Evolutionary conservation across 345 rosid genomes (phyloP), one percentile per base, ranked within the genome.

Genomic region (Eucalyptus marginata): DNA sequence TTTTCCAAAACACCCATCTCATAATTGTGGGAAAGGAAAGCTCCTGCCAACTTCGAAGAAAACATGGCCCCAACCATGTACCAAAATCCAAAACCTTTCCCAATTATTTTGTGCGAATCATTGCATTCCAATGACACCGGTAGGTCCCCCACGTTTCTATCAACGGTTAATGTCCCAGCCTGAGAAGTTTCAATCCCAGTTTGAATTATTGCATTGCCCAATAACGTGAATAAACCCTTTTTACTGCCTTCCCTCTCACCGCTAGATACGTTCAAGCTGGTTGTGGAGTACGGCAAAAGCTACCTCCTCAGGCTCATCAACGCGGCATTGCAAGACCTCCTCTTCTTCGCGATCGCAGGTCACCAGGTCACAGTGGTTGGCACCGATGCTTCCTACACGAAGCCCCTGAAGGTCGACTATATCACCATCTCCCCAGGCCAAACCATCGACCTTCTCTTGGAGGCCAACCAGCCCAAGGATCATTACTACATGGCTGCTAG

Each of bases 401-500:
- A 93, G 62, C 95, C 95, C 43, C 44, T 92, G 15, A 87, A 89
- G 16, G 80, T 84, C 5, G 64, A 87, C 83, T 94, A 92, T 90
- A 24, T 95, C 13, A 43, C 90, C 76, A 94, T 96, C 49, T 83
- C 96, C 6, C 96, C 97, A 2, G 96, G 96, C 13, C 95, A 96
- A 91, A 91, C 96, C 80, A 91, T 92, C 54, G 97, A 96, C 88
- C 88, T 88, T 31, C 88, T 96, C 76, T 49, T 96, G 20, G 64
- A 91, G 62, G 95, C 97, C 31, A 87, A 95, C 91, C 91, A 92
- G 76, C 87, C 92, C 36, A 49, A 56, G 1, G 64, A 88, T 58
- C 89, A 83, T 83, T 95, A 96, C 56, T 92, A 93, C 95, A 95
- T 95, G 94, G 95, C 95, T 10, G 92, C 96, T 13, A 91, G 90